Evolutionary conservation across 495 filamentous ascomycete species (phyloP).

Genomic region (Tuber umbilicatum): DNA sequence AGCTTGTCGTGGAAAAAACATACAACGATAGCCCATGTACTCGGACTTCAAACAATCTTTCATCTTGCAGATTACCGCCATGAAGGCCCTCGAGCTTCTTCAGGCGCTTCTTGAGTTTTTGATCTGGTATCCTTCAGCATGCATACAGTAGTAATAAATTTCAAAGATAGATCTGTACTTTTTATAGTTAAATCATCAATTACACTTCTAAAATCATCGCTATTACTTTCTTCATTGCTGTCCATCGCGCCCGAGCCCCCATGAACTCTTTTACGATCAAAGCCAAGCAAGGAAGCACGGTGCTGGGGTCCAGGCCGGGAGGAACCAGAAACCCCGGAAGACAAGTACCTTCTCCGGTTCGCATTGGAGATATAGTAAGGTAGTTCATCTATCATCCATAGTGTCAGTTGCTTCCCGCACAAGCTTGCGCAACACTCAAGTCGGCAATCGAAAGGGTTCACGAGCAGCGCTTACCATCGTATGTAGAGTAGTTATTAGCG

Average conservation of each 20-base stretch:
- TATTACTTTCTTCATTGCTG: constrained; percentile 49
- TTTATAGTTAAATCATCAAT: constrained; percentile 68
- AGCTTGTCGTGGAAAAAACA: constrained; percentile 19
- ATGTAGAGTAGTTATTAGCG: constrained; percentile 38
- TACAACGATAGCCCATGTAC: constrained; percentile 57
- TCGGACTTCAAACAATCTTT: constrained; percentile 71
- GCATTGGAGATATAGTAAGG: constrained; percentile 39
- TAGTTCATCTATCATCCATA: constrained; percentile 36
- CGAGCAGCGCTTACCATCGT: constrained; percentile 32
- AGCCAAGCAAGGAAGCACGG: not conserved
- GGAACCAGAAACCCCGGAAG: not conserved
- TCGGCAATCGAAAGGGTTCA: not conserved
- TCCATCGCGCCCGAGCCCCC: constrained; percentile 17
- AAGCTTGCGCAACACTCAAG: not conserved
- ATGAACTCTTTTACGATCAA: constrained; percentile 4
- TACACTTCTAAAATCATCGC: constrained; percentile 57
- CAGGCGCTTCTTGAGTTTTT: constrained; percentile 62
- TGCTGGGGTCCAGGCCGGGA: not conserved
- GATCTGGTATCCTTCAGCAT: constrained; percentile 33
- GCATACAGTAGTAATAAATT: not conserved
- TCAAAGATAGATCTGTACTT: constrained; percentile 45
- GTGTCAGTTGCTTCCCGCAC: not conserved
- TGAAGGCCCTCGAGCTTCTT: constrained; percentile 60
- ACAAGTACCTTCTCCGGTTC: constrained; percentile 21
- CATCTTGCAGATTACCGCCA: constrained; percentile 53